Evolutionary conservation across 352 stramenopile species (phyloP).

Genomic region (Phytophthora tubulina): DNA sequence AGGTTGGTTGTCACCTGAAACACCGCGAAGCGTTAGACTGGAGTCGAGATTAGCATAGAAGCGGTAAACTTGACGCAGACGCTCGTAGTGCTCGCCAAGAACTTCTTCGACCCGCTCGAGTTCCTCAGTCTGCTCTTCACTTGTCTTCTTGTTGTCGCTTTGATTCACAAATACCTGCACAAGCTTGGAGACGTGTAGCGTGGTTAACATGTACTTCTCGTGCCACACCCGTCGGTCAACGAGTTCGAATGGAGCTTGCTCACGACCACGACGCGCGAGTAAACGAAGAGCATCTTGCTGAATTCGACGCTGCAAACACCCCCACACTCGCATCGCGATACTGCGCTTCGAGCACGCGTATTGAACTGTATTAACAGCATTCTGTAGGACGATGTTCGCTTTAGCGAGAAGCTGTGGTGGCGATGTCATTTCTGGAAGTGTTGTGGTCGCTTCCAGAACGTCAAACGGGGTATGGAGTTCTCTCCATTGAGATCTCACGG

Average conservation of each 20-base stretch:
- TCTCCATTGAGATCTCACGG: slow-evolving; percentile 61
- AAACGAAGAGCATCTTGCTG: slow-evolving; percentile 67
- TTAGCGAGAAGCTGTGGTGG: slow-evolving; percentile 56
- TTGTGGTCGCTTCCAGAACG: slow-evolving; percentile 51
- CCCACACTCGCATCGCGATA: slow-evolving; percentile 57
- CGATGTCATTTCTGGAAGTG: slow-evolving; percentile 52
- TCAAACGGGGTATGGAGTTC: slow-evolving; percentile 73
- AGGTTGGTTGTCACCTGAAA: not conserved
- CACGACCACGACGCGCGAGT: slow-evolving; percentile 49
- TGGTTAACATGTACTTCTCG: slow-evolving; percentile 74
- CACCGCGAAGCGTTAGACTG: slow-evolving; percentile 4
- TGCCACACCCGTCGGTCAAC: slow-evolving; percentile 60
- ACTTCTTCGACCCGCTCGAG: slow-evolving; percentile 51
- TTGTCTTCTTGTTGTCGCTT: slow-evolving; percentile 24
- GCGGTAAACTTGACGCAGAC: slow-evolving; percentile 59
- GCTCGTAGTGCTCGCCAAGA: slow-evolving; percentile 54
- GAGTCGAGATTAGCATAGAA: slow-evolving; percentile 67
- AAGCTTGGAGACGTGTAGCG: slow-evolving; percentile 54
- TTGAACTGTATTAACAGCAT: slow-evolving; percentile 77
- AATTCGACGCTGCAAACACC: slow-evolving; percentile 62
- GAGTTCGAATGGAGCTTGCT: slow-evolving; percentile 53
- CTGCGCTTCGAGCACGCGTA: slow-evolving; percentile 76
- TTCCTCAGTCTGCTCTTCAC: slow-evolving; percentile 40
- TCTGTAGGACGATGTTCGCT: slow-evolving; percentile 72
- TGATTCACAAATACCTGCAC: slow-evolving; percentile 24